Evolutionary conservation across 2,329 filamentous ascomycete genomes (phyloP), one percentile per base, ranked within the genome.

Genomic region (Botrytis cinerea): DNA sequence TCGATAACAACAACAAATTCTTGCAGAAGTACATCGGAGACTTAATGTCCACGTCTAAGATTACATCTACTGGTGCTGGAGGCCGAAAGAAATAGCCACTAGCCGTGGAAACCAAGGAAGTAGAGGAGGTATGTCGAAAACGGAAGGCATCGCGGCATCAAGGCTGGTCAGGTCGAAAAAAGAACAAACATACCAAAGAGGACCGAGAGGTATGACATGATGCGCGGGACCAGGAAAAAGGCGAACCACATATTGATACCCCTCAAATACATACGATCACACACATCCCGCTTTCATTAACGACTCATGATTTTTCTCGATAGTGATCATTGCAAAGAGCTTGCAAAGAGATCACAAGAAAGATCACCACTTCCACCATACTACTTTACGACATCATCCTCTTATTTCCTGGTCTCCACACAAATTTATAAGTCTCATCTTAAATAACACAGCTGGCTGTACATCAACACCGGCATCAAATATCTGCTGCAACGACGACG

Each of bases 11-110:
- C 82, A 99, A 99, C 87, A 95, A 94, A 80, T 98, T 98, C 81
- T 84, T 99, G 66, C 95, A 98, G 83, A 97, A 97, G 82, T 98
- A 98, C 82, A 98, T 98, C 79, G 95, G 95, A 77, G 95, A 97
- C 80, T 87, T 98, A 72, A 98, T 97, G 89, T 93, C 93, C 78
- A 92, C 90, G n/a, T 91, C 89, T 81, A 92, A 92, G 80, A 92
- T 92, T 78, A 92, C 90, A 1, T 86, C 90, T 28, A 79, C 79
- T 12, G 79, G 80, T 38, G 77, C 77, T 16, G 76, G 76, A 35
- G 74, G 77, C 32, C 71, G 79, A 68, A 79, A 78, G 75, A 80
- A 80, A 73, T 78, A 75, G 71, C 70, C 70, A 72, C 38, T 68
- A 72, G 70, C 70, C 62, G 38, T 68, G 46, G 70, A 72, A 16